A percentile compares a stretch with the other conserved stretches of the same genome.
phyloP scores from a whole-genome alignment of 208 protist genomes.

The Crithidia sp. region DNA sequence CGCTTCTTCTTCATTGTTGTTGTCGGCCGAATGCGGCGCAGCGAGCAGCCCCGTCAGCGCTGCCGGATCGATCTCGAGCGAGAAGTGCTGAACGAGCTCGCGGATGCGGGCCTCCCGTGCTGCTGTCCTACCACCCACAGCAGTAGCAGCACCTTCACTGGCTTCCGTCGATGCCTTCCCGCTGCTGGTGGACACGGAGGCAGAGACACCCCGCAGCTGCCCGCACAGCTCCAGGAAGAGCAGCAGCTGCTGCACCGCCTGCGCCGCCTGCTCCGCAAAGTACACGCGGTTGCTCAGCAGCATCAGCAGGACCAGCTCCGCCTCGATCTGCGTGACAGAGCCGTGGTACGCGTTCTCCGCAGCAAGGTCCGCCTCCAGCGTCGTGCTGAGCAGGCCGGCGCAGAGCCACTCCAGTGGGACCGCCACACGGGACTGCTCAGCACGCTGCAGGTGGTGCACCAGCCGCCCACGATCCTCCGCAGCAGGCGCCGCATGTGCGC shows the following conservation, averaged over 20 bases:
- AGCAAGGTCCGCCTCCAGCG: slow-evolving; percentile 52
- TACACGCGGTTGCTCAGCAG: slow-evolving; percentile 65
- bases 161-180: not conserved
- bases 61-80: slow-evolving; percentile 48
- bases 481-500: too few relatives aligned
- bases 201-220: slow-evolving; percentile 38
- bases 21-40: not conserved
- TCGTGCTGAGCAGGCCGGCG: slow-evolving; percentile 57
- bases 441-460: slow-evolving; percentile 37
- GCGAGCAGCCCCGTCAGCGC: slow-evolving; percentile 28
- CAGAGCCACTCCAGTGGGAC: slow-evolving; percentile 70
- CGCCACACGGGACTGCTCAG: slow-evolving; percentile 29
- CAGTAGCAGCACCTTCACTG: not conserved
- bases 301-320: slow-evolving; percentile 65
- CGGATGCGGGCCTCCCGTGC: slow-evolving; percentile 23
- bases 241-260: slow-evolving; percentile 46
- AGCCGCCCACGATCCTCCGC: slow-evolving; percentile 10
- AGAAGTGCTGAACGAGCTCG: slow-evolving; percentile 53
- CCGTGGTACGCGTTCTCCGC: slow-evolving; percentile 74
- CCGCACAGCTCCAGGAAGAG: slow-evolving; percentile 62
- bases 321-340: slow-evolving; percentile 30
- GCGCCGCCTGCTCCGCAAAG: slow-evolving; percentile 60
- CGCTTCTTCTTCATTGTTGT: not conserved
- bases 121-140: not conserved
- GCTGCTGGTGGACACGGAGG: not conserved